Evolutionary conservation across 495 filamentous ascomycete species (phyloP), one percentile per base, ranked within the genome.

Genomic region (Staphylotrichum tortipilum): DNA sequence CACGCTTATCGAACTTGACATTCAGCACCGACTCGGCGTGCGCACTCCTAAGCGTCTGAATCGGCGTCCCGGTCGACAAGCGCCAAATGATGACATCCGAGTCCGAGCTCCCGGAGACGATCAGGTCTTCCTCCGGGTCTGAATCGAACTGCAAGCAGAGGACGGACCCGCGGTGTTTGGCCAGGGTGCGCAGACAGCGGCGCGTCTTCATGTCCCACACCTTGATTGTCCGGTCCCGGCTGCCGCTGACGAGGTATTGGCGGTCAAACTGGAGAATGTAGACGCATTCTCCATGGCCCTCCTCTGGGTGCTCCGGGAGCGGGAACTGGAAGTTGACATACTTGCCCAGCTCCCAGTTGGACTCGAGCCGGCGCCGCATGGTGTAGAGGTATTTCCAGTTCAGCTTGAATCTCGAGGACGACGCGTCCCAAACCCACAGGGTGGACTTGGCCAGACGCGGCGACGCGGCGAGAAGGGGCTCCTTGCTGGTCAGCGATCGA

Each of bases 61-160:
- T 66, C 41, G 83, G 77, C 54, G 87, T 66, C 1, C 92, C 94
- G 0, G 89, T 96, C 0, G 89, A 94, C 60, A 97, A 97, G 44
- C 70, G 80, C 92, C 92, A 99, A 2, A 97, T 65, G 43, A 96
- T 89, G 47, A 99, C 80, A 52, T 83, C 79, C 15, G 80, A 83
- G 63, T 99, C 92, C 44, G 89, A 95, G 54, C 91, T 94, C 9
- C 91, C 94, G 5, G 88, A 94, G 17, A 97, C 82, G 47, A 99
- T 84, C 30, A 99, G 71, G 59, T 97, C 91, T 60, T 97, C 85
- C 15, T 85, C 80, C 1, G 87, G 84, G 35, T 83, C 79, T n/a
- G 90, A 86, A 61, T 99, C 94, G 60, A 96, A 99, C 61, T 99
- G 92, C 18, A 99, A 75, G 62, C 94, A 97, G 11, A 97, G 74